Percentiles rank a stretch among this genome's conserved stretches.
These are phyloP conservation scores for Singerocomus inundabilis DNA, from an alignment of 1,284 basidiomycete genomes.

Conservation along the genomic window DNA sequence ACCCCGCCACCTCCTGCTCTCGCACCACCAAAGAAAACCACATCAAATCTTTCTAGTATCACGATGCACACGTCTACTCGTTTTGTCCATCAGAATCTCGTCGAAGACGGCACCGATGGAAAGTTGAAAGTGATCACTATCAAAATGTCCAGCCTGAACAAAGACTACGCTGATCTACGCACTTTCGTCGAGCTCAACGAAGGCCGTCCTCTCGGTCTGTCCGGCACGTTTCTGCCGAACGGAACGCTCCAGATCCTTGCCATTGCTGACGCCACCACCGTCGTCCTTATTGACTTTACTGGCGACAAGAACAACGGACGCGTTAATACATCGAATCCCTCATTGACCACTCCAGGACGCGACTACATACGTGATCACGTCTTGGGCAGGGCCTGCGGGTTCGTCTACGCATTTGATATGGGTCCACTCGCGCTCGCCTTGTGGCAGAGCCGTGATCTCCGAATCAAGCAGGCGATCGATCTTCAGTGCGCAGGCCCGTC, in stretches of 20 bases:
- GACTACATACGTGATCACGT: slow-evolving; percentile 32
- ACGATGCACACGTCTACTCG: slow-evolving; percentile 12
- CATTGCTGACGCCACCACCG: slow-evolving; percentile 28
- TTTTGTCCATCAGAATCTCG: slow-evolving; percentile 29
- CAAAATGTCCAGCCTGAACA: slow-evolving; percentile 23
- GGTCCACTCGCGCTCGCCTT: slow-evolving; percentile 37
- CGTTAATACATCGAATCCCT: slow-evolving; percentile 23
- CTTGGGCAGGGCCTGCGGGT: slow-evolving; percentile 37
- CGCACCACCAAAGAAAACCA: not conserved
- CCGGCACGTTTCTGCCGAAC: slow-evolving; percentile 18
- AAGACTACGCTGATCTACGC: slow-evolving; percentile 23
- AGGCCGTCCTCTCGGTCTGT: slow-evolving; percentile 33
- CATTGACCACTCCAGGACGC: slow-evolving; percentile 16
- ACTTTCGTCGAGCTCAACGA: slow-evolving; percentile 33
- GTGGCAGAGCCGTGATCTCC: slow-evolving; percentile 35
- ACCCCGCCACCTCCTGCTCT: not conserved
- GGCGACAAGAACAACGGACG: slow-evolving; percentile 36
- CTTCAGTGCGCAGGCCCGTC: slow-evolving; percentile 49
- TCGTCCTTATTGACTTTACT: slow-evolving; percentile 29
- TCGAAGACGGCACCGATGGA: slow-evolving; percentile 26
- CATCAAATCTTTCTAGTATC: slow-evolving; percentile 2
- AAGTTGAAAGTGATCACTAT: slow-evolving; percentile 18
- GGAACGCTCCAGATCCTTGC: slow-evolving; percentile 28
- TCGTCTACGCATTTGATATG: slow-evolving; percentile 43
- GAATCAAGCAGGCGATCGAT: slow-evolving; percentile 47